These are phyloP conservation scores for Gaertneriomyces semiglobifer DNA, from an alignment of 192 early-diverging fungal genomes.

Conservation along the genomic window DNA sequence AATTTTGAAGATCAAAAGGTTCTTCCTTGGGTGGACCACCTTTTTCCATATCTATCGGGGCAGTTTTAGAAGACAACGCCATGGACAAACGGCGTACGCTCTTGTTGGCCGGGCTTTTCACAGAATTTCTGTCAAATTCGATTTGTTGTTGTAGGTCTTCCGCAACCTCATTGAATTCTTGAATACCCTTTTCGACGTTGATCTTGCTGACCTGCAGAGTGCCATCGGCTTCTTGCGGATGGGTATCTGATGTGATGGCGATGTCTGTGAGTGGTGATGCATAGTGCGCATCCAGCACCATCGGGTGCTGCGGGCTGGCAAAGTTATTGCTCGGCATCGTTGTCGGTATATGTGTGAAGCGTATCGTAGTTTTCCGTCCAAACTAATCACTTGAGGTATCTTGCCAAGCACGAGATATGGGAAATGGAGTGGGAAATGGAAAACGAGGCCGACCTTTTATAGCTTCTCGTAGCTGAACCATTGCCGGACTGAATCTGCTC, in stretches of 20 bases:
- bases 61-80: not conserved
- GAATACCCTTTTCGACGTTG: not conserved
- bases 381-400: too few species aligned
- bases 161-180: constrained; percentile 1
- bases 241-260: not conserved
- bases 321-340: too few species aligned
- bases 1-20: constrained; percentile 5
- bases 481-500: too few species aligned
- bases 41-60: not conserved
- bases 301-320: not conserved
- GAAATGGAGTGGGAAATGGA: too few species aligned
- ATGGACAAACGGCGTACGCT: not conserved
- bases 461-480: too few species aligned
- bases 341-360: too few species aligned
- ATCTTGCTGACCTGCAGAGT: not conserved
- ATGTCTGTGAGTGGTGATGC: not conserved
- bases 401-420: too few species aligned
- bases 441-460: too few species aligned
- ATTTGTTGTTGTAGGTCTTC: not conserved
- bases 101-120: not conserved
- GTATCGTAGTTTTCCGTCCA: too few species aligned
- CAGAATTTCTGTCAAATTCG: not conserved
- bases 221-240: not conserved
- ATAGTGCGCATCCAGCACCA: not conserved
- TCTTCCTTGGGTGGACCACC: not conserved